Evolutionary conservation across 202 grass and related monocot species (phyloP).

Genomic region (Panicum hallii): DNA sequence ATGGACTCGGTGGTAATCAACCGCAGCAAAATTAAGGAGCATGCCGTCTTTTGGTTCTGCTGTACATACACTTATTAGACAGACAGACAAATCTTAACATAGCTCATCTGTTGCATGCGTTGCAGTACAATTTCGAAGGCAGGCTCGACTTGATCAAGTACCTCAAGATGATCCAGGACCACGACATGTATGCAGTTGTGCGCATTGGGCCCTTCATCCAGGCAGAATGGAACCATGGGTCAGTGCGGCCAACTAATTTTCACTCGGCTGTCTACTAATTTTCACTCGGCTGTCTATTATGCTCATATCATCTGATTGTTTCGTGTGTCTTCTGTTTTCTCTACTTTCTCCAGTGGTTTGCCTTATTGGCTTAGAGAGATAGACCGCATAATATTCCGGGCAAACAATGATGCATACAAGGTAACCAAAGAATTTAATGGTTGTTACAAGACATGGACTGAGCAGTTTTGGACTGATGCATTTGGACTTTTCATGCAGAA

Average conservation of each 20-base stretch:
- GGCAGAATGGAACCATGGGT: conserved; percentile 89
- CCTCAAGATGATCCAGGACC: conserved; percentile 65
- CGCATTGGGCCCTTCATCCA: conserved; percentile 83
- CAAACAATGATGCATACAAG: conserved; percentile 82
- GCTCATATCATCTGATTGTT: conserved; percentile 37
- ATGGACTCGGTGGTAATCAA: background rate
- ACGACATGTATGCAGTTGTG: conserved; percentile 66
- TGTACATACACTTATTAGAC: background rate
- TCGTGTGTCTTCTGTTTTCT: conserved; percentile 1
- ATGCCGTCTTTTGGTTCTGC: background rate
- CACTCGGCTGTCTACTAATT: background rate
- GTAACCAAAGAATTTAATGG: conserved; percentile 49
- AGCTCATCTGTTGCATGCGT: background rate
- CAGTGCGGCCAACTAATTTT: background rate
- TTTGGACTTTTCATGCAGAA: conserved; percentile 47
- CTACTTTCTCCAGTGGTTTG: conserved; percentile 55
- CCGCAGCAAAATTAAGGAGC: background rate
- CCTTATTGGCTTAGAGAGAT: conserved; percentile 86
- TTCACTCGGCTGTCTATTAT: background rate
- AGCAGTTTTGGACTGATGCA: conserved; percentile 16
- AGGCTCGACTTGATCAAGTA: conserved; percentile 64
- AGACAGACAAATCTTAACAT: background rate
- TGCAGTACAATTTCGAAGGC: conserved; percentile 82
- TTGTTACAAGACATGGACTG: background rate
- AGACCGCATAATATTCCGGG: conserved; percentile 66